Evolutionary conservation across 192 early-diverging fungal genomes (phyloP).

Genomic region (Umbelopsis sp.): DNA sequence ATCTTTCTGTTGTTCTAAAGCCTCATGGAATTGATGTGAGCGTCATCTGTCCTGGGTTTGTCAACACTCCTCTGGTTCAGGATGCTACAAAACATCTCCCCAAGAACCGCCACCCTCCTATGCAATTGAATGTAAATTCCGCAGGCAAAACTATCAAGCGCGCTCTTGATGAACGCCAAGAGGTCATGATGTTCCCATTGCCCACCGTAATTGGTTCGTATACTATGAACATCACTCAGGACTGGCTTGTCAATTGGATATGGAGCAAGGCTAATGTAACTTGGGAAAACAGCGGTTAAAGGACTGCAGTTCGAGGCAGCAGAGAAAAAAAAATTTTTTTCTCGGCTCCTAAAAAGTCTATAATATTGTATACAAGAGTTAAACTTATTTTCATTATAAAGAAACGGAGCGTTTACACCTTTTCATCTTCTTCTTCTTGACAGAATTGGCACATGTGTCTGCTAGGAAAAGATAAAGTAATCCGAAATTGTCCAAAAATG

Average conservation of each 20-base stretch:
- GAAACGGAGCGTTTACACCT: too few relatives aligned
- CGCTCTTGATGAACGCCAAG: conserved; percentile 19
- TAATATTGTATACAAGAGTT: too few relatives aligned
- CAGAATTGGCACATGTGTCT: too few relatives aligned
- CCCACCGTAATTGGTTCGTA: not conserved
- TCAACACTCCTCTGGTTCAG: conserved; percentile 12
- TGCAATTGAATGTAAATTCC: not conserved
- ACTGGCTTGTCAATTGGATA: conserved; percentile 21
- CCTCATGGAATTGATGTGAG: conserved; percentile 17
- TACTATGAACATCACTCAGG: conserved; percentile 19
- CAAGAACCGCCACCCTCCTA: not conserved
- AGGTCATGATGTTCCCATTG: conserved; percentile 25
- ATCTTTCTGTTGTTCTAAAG: conserved; percentile 13
- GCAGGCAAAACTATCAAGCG: conserved; percentile 14
- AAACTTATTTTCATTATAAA: too few relatives aligned
- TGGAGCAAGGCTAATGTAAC: not conserved
- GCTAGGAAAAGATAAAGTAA: too few relatives aligned
- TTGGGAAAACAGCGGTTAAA: conserved; percentile 16
- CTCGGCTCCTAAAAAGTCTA: too few relatives aligned
- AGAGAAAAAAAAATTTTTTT: too few relatives aligned
- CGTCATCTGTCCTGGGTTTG: conserved; percentile 23
- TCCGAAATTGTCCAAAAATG: too few relatives aligned
- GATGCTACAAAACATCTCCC: conserved; percentile 2
- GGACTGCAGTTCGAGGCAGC: too few relatives aligned
- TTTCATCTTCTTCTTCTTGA: too few relatives aligned